Evolutionary conservation across 106 monocot genomes (phyloP).

Genomic region (Triglochin maritima): DNA sequence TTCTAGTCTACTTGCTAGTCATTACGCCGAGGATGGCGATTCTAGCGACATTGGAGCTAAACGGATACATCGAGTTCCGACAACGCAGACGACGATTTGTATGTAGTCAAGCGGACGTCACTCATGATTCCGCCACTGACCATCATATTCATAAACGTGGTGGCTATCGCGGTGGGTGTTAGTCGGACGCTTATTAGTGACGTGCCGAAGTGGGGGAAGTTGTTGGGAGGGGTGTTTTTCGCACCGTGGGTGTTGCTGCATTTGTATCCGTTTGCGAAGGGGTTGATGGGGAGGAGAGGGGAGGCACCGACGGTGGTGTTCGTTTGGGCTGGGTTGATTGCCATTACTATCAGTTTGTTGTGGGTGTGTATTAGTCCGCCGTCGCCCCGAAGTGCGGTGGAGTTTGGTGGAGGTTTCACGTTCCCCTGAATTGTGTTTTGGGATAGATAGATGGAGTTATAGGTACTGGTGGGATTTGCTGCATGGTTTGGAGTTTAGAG

Average conservation of each 20-base stretch:
- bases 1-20: constrained; percentile 48
- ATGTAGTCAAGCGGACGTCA: constrained; percentile 73
- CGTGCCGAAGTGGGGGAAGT: constrained; percentile 58
- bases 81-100: constrained; percentile 70
- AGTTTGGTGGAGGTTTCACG: neutral
- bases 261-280: constrained; percentile 24
- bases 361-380: constrained; percentile 20
- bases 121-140: constrained; percentile 72
- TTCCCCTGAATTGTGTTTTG: constrained; percentile 3
- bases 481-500: too few relatives aligned
- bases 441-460: neutral
- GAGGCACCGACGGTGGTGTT: constrained; percentile 17
- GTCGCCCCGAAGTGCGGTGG: neutral
- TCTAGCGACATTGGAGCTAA: constrained; percentile 56
- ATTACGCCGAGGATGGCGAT: constrained; percentile 50
- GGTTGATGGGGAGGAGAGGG: constrained; percentile 23
- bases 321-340: constrained; percentile 19
- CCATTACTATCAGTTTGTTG: constrained; percentile 19
- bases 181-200: constrained; percentile 51
- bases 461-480: neutral
- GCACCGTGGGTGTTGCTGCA: constrained; percentile 22
- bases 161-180: constrained; percentile 57
- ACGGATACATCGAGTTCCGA: constrained; percentile 60
- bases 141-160: constrained; percentile 67
- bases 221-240: constrained; percentile 49